A percentile compares a stretch with the other conserved stretches of the same genome.
phyloP scores from a whole-genome alignment of 2,329 filamentous ascomycete genomes.

The Aureobasidium mangrovei region DNA sequence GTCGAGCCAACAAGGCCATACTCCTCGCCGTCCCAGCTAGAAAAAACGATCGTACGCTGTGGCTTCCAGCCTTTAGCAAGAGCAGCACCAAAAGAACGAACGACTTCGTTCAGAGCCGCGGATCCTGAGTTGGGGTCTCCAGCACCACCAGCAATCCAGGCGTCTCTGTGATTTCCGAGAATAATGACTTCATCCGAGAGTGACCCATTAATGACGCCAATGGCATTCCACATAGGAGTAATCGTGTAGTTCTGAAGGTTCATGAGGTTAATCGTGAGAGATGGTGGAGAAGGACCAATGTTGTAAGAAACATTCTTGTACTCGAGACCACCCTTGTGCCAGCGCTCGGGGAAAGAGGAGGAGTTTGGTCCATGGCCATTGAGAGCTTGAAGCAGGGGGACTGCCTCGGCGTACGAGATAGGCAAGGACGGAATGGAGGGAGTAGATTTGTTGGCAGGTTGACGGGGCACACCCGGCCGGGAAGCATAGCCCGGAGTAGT shows the following conservation, averaged over 20 bases:
- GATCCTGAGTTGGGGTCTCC: conserved; percentile 78
- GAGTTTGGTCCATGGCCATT: conserved; percentile 80
- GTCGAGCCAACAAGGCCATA: conserved; percentile 81
- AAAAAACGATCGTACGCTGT: conserved; percentile 82
- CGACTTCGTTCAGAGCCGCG: conserved; percentile 68
- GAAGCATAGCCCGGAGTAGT: conserved; percentile 92
- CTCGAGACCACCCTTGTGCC: conserved; percentile 64
- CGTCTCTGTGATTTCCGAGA: conserved; percentile 85
- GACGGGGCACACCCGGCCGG: conserved; percentile 74
- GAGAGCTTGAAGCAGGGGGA: conserved; percentile 80
- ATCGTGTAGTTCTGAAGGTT: conserved; percentile 44
- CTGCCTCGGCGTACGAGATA: conserved; percentile 76
- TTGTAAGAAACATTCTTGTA: conserved; percentile 79
- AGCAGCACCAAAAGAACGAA: conserved; percentile 65
- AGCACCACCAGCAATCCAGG: conserved; percentile 80
- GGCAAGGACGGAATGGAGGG: conserved; percentile 85
- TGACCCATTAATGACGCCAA: conserved; percentile 83
- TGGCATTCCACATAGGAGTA: conserved; percentile 59
- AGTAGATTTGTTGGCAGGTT: conserved; percentile 59
- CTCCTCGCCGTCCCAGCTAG: conserved; percentile 60
- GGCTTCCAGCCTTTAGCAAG: conserved; percentile 71
- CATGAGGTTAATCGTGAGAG: conserved; percentile 45
- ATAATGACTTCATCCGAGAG: conserved; percentile 79
- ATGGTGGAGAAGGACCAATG: conserved; percentile 69
- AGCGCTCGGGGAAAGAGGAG: conserved; percentile 61